Conservation (phyloP, 129 eudicot species). For the Sambucus nigra region DNA sequence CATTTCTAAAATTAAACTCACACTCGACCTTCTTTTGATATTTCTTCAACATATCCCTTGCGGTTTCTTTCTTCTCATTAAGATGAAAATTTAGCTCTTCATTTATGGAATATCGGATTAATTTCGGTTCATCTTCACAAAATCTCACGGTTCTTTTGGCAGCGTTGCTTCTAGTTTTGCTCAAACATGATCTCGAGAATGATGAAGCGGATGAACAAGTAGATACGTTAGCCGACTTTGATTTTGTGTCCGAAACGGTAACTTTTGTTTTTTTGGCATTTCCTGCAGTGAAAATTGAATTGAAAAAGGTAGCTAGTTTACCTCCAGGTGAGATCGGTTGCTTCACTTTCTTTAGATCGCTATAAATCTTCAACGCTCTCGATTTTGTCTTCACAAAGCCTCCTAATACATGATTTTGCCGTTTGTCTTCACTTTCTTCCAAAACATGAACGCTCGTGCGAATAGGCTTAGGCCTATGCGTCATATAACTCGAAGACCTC, state of each 20-base stretch:
- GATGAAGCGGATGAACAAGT: slow-evolving; percentile 82
- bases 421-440: slow-evolving; percentile 11
- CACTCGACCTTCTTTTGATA: slow-evolving; percentile 39
- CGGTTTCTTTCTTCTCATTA: slow-evolving; percentile 55
- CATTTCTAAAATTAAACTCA: slow-evolving; percentile 20
- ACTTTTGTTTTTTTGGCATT: slow-evolving; percentile 28
- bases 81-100: slow-evolving; percentile 30
- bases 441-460: slow-evolving; percentile 31
- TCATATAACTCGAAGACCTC: slow-evolving; percentile 39
- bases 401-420: slow-evolving; percentile 34
- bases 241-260: slow-evolving; percentile 3
- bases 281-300: slow-evolving; percentile 49
- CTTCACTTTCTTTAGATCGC: slow-evolving; percentile 63
- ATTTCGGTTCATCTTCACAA: no score
- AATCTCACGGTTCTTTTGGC: slow-evolving; percentile 1
- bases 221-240: slow-evolving; percentile 37
- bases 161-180: slow-evolving; percentile 49
- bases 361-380: slow-evolving; percentile 63
- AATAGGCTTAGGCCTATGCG: slow-evolving; percentile 43
- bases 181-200: slow-evolving; percentile 74
- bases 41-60: slow-evolving; percentile 47
- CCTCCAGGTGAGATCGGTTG: slow-evolving; percentile 90
- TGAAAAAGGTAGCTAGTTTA: slow-evolving; percentile 53
- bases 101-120: slow-evolving; percentile 17
- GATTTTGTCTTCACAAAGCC: slow-evolving; percentile 56